Evolutionary conservation across 805 yeast species (phyloP).

Genomic region (Zygosaccharomyces rouxii): DNA sequence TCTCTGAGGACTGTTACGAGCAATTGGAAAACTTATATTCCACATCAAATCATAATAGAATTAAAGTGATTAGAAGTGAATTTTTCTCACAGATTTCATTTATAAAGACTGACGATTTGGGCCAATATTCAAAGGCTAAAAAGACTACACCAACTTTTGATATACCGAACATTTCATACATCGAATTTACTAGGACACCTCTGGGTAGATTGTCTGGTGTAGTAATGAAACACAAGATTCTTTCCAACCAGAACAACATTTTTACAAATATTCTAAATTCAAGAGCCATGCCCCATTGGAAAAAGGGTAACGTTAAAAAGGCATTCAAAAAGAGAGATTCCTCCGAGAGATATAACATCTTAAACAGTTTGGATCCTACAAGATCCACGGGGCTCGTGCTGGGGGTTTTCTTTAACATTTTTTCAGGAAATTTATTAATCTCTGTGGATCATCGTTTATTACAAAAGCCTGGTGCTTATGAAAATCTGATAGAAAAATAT

Average conservation of each 20-base stretch:
- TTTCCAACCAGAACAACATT: conserved; percentile 82
- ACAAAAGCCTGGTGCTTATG: conserved; percentile 81
- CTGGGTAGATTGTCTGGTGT: conserved; percentile 91
- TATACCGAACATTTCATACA: conserved; percentile 83
- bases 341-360: conserved; percentile 47
- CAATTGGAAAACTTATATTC: conserved; percentile 62
- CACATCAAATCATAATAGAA: conserved; percentile 35
- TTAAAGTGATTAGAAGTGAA: conserved; percentile 31
- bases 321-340: conserved; percentile 36
- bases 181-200: conserved; percentile 86
- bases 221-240: conserved; percentile 83
- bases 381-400: conserved; percentile 82
- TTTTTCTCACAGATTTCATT: conserved; percentile 31
- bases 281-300: conserved; percentile 40
- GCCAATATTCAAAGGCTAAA: conserved; percentile 58
- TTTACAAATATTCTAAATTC: conserved; percentile 66
- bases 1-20: conserved; percentile 75
- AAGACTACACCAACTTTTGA: conserved; percentile 60
- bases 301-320: conserved; percentile 44
- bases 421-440: conserved; percentile 74
- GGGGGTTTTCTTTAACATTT: conserved; percentile 76
- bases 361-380: conserved; percentile 63
- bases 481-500: conserved; percentile 66
- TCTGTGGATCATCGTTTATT: conserved; percentile 75
- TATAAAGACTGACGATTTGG: conserved; percentile 79